These are phyloP conservation scores for Cutaneotrichosporon sp. DNA, from an alignment of 1,284 basidiomycete species.

Conservation along the genomic window DNA sequence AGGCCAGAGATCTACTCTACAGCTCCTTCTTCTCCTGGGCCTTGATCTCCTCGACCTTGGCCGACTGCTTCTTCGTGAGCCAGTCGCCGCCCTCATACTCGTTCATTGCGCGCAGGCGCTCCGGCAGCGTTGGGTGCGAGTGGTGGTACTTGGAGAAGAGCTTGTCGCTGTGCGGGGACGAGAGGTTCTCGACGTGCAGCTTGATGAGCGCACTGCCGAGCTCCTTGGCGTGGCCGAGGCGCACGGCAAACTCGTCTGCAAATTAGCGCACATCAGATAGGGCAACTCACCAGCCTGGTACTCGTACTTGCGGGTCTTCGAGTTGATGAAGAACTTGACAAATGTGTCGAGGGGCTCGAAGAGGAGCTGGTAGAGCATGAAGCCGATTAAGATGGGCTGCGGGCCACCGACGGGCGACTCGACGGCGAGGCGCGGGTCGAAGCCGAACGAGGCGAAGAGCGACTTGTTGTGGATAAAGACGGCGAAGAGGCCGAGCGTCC, in stretches of 20 bases:
- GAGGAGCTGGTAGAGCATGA: conserved; percentile 84
- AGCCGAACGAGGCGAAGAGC: conserved; percentile 83
- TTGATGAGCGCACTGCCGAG: conserved; percentile 75
- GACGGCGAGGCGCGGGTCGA: conserved; percentile 63
- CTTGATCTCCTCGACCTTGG: conserved; percentile 10
- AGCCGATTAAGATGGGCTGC: conserved; percentile 82
- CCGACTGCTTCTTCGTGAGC: conserved; percentile 16
- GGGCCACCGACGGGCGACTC: conserved; percentile 56
- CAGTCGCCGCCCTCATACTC: conserved; percentile 38
- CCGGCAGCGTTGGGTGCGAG: conserved; percentile 86
- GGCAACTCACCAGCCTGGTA: conserved; percentile 87
- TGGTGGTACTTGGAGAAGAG: conserved; percentile 91
- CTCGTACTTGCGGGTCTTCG: conserved; percentile 78
- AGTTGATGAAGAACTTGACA: conserved; percentile 74
- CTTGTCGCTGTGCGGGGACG: conserved; percentile 89
- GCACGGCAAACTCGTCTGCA: conserved; percentile 51
- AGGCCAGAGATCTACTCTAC: neutral
- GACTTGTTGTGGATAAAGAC: conserved; percentile 86
- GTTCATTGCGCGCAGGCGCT: conserved; percentile 78
- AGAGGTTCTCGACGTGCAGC: conserved; percentile 85
- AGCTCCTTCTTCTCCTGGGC: conserved; percentile 18
- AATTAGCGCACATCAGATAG: conserved; percentile 53
- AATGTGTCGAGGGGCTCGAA: conserved; percentile 78
- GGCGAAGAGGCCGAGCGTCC: conserved; percentile 84
- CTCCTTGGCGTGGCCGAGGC: conserved; percentile 58